Percentiles rank a stretch among this genome's conserved stretches.
Conservation (phyloP, 2,329 filamentous ascomycete species). For the Pseudogymnoascus destructans region DNA sequence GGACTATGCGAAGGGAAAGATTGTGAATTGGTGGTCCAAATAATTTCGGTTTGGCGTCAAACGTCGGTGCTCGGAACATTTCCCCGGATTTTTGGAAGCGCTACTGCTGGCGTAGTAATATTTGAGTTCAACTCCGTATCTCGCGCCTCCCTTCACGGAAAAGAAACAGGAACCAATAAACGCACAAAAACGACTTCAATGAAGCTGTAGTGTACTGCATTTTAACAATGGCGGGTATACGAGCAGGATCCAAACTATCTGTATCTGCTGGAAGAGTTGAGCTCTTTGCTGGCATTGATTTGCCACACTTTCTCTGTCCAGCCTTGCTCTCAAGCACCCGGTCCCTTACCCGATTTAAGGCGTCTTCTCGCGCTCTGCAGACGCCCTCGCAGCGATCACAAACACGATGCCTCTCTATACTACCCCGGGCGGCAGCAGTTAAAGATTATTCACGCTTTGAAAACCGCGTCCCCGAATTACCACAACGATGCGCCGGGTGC, state of each 20-base stretch:
- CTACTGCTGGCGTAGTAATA: neutral
- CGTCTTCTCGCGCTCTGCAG: neutral
- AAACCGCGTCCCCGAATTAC: conserved; percentile 27
- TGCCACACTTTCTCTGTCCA: conserved; percentile 39
- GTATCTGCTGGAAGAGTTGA: conserved; percentile 3
- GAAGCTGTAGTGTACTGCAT: neutral
- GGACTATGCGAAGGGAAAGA: neutral
- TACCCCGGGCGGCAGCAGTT: neutral
- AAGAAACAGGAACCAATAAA: neutral
- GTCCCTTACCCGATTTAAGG: neutral
- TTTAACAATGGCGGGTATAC: neutral
- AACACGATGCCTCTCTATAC: neutral
- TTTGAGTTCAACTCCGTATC: neutral
- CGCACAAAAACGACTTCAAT: neutral
- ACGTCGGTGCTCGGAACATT: conserved; percentile 1
- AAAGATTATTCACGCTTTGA: neutral
- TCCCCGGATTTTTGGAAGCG: conserved; percentile 2
- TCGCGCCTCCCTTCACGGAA: neutral
- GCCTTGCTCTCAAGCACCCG: conserved; percentile 20
- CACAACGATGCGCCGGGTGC: conserved; percentile 49
- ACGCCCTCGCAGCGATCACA: neutral
- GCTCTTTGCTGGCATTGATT: conserved; percentile 22
- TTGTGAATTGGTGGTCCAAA: conserved; percentile 1
- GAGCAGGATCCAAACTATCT: conserved; percentile 2
- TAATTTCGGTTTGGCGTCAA: conserved; percentile 3